These are phyloP conservation scores for Lithohypha guttulata DNA, from an alignment of 2,329 filamentous ascomycete species.

Conservation along the genomic window DNA sequence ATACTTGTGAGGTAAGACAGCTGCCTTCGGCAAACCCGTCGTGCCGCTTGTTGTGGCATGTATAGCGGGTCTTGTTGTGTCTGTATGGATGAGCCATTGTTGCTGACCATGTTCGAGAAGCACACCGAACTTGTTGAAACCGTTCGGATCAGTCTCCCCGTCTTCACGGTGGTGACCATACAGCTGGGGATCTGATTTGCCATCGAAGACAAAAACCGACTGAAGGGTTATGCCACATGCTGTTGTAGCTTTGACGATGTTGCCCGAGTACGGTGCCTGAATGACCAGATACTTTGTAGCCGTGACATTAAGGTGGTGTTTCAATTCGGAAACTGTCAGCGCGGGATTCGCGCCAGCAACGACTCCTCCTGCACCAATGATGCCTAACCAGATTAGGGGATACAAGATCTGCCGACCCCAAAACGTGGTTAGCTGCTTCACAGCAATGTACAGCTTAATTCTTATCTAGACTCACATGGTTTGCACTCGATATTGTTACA, in stretches of 20 bases:
- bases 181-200: neutral
- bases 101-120: slow-evolving; percentile 27
- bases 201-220: slow-evolving; percentile 29
- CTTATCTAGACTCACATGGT: slow-evolving; percentile 28
- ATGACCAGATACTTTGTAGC: slow-evolving; percentile 39
- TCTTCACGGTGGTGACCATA: too few species aligned
- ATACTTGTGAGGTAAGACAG: slow-evolving; percentile 44
- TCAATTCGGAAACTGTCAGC: slow-evolving; percentile 37
- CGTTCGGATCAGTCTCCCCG: too few species aligned
- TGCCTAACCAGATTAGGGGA: slow-evolving; percentile 30
- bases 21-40: slow-evolving; percentile 51
- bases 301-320: slow-evolving; percentile 36
- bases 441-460: too few species aligned
- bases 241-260: slow-evolving; percentile 27
- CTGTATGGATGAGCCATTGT: slow-evolving; percentile 31
- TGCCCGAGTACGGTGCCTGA: slow-evolving; percentile 28
- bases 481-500: slow-evolving; percentile 34
- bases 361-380: slow-evolving; percentile 38
- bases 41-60: slow-evolving; percentile 46
- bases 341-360: slow-evolving; percentile 43
- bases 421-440: slow-evolving; percentile 7
- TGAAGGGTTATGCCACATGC: slow-evolving; percentile 19
- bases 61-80: slow-evolving; percentile 21
- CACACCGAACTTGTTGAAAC: too few species aligned
- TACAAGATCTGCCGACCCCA: slow-evolving; percentile 27